Percentiles rank a stretch among this genome's conserved stretches.
These are phyloP conservation scores for Basidiobolus meristosporus DNA, from an alignment of 371 early-diverging fungal species.

Conservation along the genomic window DNA sequence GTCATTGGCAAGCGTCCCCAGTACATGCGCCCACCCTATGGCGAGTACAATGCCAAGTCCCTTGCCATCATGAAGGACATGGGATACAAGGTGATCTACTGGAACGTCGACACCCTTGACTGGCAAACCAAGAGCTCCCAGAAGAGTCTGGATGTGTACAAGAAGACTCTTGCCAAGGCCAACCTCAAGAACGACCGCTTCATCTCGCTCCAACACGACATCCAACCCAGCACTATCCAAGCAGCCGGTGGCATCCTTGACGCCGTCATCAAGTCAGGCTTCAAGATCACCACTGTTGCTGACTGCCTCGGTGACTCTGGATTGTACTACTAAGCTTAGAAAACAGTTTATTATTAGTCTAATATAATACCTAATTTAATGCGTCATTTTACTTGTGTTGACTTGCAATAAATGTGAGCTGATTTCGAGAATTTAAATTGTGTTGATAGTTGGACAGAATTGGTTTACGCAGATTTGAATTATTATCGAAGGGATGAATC, in stretches of 20 bases:
- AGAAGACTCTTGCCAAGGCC: background rate
- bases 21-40: slow-evolving; percentile 19
- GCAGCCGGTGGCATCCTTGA: background rate
- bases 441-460: too few relatives aligned
- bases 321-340: too few relatives aligned
- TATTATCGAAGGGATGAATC: too few relatives aligned
- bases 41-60: background rate
- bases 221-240: background rate
- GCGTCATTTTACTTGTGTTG: too few relatives aligned
- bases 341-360: too few relatives aligned
- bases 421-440: too few relatives aligned
- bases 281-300: slow-evolving; percentile 1
- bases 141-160: background rate
- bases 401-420: too few relatives aligned
- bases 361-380: too few relatives aligned
- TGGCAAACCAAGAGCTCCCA: slow-evolving; percentile 2
- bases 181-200: background rate
- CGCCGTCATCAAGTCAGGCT: background rate
- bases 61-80: background rate
- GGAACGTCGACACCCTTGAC: slow-evolving; percentile 8
- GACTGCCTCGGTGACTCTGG: slow-evolving; percentile 4
- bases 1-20: slow-evolving; percentile 18
- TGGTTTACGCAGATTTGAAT: too few relatives aligned
- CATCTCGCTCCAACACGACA: background rate
- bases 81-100: slow-evolving; percentile 4